Percentiles rank a stretch among this genome's conserved stretches.
Conservation (phyloP, 2,329 filamentous ascomycete species). For the Penicillium sclerotiorum region DNA sequence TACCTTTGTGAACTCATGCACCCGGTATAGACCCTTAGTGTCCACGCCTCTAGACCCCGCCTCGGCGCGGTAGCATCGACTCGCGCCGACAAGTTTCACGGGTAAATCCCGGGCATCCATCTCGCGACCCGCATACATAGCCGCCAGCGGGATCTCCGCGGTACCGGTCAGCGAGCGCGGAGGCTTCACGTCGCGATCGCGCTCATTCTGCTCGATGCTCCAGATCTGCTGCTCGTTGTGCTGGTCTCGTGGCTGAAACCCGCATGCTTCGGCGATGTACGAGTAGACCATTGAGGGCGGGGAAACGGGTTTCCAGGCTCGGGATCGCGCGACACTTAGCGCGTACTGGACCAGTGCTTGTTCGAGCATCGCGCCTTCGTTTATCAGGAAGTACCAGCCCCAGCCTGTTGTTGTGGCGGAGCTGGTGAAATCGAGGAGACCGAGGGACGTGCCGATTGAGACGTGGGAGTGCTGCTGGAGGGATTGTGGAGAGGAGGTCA, state of each 20-base stretch:
- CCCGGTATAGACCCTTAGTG: slow-evolving; percentile 92
- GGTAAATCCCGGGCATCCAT: slow-evolving; percentile 70
- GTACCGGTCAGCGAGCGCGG: slow-evolving; percentile 80
- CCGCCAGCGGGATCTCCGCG: slow-evolving; percentile 91
- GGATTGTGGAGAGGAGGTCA: slow-evolving; percentile 20
- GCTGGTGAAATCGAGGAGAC: slow-evolving; percentile 83
- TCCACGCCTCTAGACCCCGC: slow-evolving; percentile 86
- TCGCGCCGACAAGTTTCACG: slow-evolving; percentile 77
- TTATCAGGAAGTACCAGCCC: slow-evolving; percentile 97
- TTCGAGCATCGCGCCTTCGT: slow-evolving; percentile 90
- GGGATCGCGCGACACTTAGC: slow-evolving; percentile 68
- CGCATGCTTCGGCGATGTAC: slow-evolving; percentile 86
- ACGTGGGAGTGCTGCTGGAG: slow-evolving; percentile 68
- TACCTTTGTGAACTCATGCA: slow-evolving; percentile 98
- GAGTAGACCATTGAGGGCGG: slow-evolving; percentile 91
- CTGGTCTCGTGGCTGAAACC: slow-evolving; percentile 90
- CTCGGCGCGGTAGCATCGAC: slow-evolving; percentile 93
- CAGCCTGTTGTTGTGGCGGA: slow-evolving; percentile 84
- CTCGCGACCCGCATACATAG: slow-evolving; percentile 76
- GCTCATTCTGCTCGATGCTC: slow-evolving; percentile 66
- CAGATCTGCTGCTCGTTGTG: slow-evolving; percentile 94
- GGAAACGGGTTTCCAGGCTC: slow-evolving; percentile 78
- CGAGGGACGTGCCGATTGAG: slow-evolving; percentile 81
- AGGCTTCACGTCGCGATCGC: slow-evolving; percentile 64
- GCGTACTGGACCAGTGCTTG: slow-evolving; percentile 90